Base-by-base conservation (phyloP, 805 yeast genomes). In the Ogataea neopini region DNA sequence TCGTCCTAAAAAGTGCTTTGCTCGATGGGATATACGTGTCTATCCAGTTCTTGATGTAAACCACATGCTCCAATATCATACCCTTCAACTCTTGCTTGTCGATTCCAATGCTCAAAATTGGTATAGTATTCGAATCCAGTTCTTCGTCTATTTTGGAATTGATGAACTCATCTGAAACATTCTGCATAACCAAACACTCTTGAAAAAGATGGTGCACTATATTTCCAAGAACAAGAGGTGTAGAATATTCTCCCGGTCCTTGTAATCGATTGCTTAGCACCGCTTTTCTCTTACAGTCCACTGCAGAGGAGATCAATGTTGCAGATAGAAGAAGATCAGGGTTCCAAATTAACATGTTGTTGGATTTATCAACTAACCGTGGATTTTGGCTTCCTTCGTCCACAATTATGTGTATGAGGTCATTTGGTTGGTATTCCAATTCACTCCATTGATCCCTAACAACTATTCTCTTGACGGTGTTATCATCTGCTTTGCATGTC, bases 311-410 rank as follows among this genome's bases (percentile, higher is more conserved):
- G 1, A 90, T 78, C 3, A 84, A 70, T 0, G 98, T 94, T 2
- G 96, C 90, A 0, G 97, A 80, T 0, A 92, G 68, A 10, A 94
- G 67, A 3, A 80, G 67, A 61, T 94, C 98, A 0, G 99, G 99
- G 54, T 86, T 79, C 76, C 94, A 77, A 17, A 92, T 75, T 23
- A 91, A 65, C n/a, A 90, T 62, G 54, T 85, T 81, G 28, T 74
- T 67, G 48, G 76, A 75, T 39, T 74, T 71, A 53, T 84, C 87
- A 7, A 84, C 75, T 2, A 82, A 52, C 15, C 63, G 66, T 1
- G 76, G 74, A 34, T 63, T 66, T 2, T 37, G 50, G 14, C 43
- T 36, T 10, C 42, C 20, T 3, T 50, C 36, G 3, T 64, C 74
- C 4, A 83, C 76, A 9, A 86, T 71, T 4, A 86, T 65, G 63